Base-by-base conservation (phyloP, 352 stramenopile species). In the Phytopythium aichiense region DNA sequence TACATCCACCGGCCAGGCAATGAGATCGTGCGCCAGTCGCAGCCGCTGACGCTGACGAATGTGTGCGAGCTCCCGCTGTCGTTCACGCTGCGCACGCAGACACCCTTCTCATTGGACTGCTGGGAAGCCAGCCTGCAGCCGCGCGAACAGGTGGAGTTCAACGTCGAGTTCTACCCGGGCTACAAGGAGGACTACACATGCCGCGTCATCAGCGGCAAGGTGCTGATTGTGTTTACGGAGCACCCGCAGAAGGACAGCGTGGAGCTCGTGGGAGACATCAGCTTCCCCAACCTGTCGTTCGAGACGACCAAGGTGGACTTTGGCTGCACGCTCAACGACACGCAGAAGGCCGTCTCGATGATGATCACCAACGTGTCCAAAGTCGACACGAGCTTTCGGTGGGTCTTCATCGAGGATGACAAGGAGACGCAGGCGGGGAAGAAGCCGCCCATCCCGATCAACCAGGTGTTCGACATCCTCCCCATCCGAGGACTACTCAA, bases 241-340 rank as follows among this genome's bases (percentile, higher is more conserved):
- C 95, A 98, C 57, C 92, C 95, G 13, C 86, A 98, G 56, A 90
- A 82, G 55, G 95, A 98, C 63, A 83, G 63, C 33, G 74, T 98
- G 16, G 77, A 94, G 3, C 66, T 98, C 4, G 52, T 92, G 9
- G 95, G 87, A 2, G 88, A 98, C 46, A 97, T 98, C 46, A 94
- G 91, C 56, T 98, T 98, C 53, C 95, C 95, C 2, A 98, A 98
- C 57, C 72, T 98, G 7, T 66, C 88, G 48, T 98, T 98, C 56
- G 92, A 98, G 63, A 91, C 64, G 31, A 81, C 74, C 15, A 85
- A 84, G 38, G 85, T 98, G 40, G 93, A 97, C 60, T 98, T 98
- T 65, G 95, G 95, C 28, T 98, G 90, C 68, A 86, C 96, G 22
- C 76, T 98, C 33, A 98, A 98, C 66, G 95, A 98, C 69, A 98